Base-by-base conservation (phyloP, 2,329 filamentous ascomycete species). In the Claviceps sp. region DNA sequence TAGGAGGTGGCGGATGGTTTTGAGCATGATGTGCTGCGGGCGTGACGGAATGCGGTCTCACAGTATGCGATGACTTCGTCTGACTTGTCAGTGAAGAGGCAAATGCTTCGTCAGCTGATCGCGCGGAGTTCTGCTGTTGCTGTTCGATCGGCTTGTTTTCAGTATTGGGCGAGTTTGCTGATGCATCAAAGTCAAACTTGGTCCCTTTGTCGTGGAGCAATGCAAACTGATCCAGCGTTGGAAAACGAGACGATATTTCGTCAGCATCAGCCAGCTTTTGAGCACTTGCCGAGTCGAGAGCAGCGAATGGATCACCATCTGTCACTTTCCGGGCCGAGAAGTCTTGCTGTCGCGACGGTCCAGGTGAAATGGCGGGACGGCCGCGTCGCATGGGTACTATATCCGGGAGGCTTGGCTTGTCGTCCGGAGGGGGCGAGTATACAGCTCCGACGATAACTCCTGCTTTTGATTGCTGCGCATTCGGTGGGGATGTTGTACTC, bases 351-450 rank as follows among this genome's bases (percentile, higher is more conserved):
- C 60, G 74, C 26, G 60, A 73, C 26, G 60, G 58, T 26, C 64
- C 61, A 20, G 70, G 69, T 8, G 69, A 65, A 16, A 71, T 62
- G 5, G 66, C 67, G 24, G 74, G 69, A 18, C 89, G 86, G 4
- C 93, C 93, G 69, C 93, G 79, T 55, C 93, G 81, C 93, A 97
- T 97, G 0, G 91, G 93, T 40, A 87, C 83, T 55, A 98, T 89
- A 24, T 96, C 89, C 8, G 93, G 93, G 51, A 97, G 82, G 8
- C 77, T 72, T 58, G 85, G 80, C 51, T 85, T 79, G 58, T 85
- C 78, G 52, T 85, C 80, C 26, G 81, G 71, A 2, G 85, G 82
- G n/a, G 86, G 82, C 5, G 88, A 81, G 61, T 91, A 91, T 16
- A 89, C 83, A 11, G 91, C 84, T 8, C 91, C 89, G 36, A 95